Base-by-base conservation (phyloP, 805 yeast species). In the Saturnispora zaruensis region DNA sequence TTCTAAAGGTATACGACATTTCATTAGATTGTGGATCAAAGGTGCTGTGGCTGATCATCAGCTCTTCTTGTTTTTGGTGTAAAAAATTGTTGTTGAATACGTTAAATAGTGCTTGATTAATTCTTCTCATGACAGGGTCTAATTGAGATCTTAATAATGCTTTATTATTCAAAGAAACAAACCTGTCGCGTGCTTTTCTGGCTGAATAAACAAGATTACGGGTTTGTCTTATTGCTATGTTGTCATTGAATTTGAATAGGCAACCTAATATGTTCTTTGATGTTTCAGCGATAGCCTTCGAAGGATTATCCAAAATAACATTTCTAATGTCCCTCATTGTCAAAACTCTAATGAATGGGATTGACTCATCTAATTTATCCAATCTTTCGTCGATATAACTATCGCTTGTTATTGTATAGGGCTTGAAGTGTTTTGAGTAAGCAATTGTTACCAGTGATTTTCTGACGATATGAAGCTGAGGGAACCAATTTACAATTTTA, bases 71-170 rank as follows among this genome's bases (percentile, higher is more conserved):
- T 20, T 66, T 67, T n/a, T 66, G 67, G 18, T 85, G 84, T 55
- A 72, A 69, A 20, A 53, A 50, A 25, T 50, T 46, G 14, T 26
- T 42, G 37, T 68, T 63, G 26, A 78, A 71, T 23, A 70, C 57
- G 2, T 69, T 62, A 53, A 75, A 81, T 46, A 84, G 63, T 32
- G 71, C 66, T 33, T 72, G 66, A 66, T 84, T 87, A 42, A 82
- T 42, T 26, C 93, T 90, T 34, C 69, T 71, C 44, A 84, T 68
- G 11, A 82, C 33, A 4, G 86, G 82, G 63, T 83, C 88, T 21
- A 82, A 59, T 23, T 76, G 73, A n/a, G 82, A 71, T 55, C 87
- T 72, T 36, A 84, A 55, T 46, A 81, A 61, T 38, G 86, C 84
- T 59, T 78, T 79, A 23, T 87, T 87, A 28, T 78, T 44, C 6